These are phyloP conservation scores for Lasiosphaeris hirsuta DNA, from an alignment of 495 filamentous ascomycete species.

Conservation along the genomic window DNA sequence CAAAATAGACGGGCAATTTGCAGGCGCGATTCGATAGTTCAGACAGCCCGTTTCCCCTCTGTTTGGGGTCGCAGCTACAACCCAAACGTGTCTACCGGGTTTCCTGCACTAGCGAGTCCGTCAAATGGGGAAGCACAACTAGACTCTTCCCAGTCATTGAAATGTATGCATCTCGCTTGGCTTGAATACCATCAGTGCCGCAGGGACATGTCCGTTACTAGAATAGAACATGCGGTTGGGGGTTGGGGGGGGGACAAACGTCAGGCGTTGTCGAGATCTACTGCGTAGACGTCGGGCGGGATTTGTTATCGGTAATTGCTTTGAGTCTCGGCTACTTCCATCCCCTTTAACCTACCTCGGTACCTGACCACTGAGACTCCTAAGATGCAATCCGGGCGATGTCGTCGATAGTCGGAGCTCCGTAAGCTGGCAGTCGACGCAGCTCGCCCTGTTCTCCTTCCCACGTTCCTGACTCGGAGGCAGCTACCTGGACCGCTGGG, in stretches of 20 bases:
- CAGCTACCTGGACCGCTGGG: no score
- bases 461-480: background rate
- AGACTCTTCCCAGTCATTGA: no score
- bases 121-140: no score
- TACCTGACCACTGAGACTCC: background rate
- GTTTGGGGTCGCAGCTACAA: no score
- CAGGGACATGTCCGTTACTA: background rate
- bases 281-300: no score
- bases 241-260: background rate
- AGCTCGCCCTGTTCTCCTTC: background rate
- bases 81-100: no score
- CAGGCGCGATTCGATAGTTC: background rate
- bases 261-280: background rate
- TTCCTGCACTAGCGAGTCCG: no score
- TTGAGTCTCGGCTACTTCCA: no score
- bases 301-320: background rate
- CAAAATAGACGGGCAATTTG: slow-evolving; percentile 3
- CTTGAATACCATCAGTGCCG: background rate
- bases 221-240: background rate
- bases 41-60: no score
- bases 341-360: background rate
- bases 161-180: no score
- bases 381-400: background rate
- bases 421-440: background rate
- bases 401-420: slow-evolving; percentile 1